These are phyloP conservation scores for Cutaneotrichosporon daszewskae DNA, from an alignment of 1,284 basidiomycete genomes.

Conservation along the genomic window DNA sequence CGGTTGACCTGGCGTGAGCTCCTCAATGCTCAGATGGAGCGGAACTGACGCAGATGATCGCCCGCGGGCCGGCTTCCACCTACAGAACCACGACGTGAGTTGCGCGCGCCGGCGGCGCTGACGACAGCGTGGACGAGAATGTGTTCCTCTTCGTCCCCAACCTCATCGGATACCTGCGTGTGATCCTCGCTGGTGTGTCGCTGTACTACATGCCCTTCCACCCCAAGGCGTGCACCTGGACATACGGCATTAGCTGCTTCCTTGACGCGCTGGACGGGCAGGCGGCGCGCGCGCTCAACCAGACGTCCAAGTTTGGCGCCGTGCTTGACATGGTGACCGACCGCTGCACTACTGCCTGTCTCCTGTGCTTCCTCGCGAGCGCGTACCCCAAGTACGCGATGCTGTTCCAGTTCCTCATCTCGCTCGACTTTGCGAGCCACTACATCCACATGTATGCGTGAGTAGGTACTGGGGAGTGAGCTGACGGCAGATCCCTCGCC, in stretches of 20 bases:
- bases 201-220: slow-evolving; percentile 92
- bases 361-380: slow-evolving; percentile 81
- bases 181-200: slow-evolving; percentile 83
- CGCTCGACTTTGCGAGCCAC: slow-evolving; percentile 95
- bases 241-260: slow-evolving; percentile 88
- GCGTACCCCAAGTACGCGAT: slow-evolving; percentile 73
- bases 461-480: slow-evolving; percentile 22
- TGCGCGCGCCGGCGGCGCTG: neutral
- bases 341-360: slow-evolving; percentile 90
- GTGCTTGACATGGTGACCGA: slow-evolving; percentile 99
- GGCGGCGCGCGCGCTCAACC: slow-evolving; percentile 81
- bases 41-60: neutral
- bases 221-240: slow-evolving; percentile 83
- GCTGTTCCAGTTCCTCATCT: slow-evolving; percentile 89
- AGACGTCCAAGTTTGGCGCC: slow-evolving; percentile 93
- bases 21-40: neutral
- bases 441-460: slow-evolving; percentile 99
- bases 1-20: slow-evolving; percentile 44
- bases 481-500: slow-evolving; percentile 68
- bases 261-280: slow-evolving; percentile 94
- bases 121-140: slow-evolving; percentile 58
- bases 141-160: slow-evolving; percentile 96
- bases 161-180: slow-evolving; percentile 88
- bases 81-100: neutral
- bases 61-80: no score